Evolutionary conservation across 768 basidiomycete species (phyloP).

Genomic region (Boletus rex-veris): DNA sequence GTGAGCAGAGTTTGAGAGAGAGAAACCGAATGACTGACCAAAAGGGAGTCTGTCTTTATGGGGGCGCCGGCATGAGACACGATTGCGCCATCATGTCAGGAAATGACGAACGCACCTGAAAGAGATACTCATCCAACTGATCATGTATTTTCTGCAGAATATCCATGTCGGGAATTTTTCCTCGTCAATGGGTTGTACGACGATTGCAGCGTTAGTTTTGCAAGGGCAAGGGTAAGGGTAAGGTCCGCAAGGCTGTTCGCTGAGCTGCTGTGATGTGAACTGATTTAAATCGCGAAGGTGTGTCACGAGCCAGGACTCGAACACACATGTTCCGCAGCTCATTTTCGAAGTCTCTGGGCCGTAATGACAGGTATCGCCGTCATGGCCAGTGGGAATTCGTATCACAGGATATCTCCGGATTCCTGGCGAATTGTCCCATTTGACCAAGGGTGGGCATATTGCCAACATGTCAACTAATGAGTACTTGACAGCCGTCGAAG

Average conservation of each 20-base stretch:
- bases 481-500: too few species aligned
- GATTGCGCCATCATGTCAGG: slow-evolving; percentile 30
- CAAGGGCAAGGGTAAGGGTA: slow-evolving; percentile 1
- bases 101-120: slow-evolving; percentile 16
- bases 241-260: not conserved
- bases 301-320: slow-evolving; percentile 7
- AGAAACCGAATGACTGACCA: slow-evolving; percentile 10
- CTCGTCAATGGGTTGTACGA: not conserved
- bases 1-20: not conserved
- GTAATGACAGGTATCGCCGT: not conserved
- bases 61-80: slow-evolving; percentile 27
- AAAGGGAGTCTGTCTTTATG: slow-evolving; percentile 15
- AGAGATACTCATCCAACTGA: slow-evolving; percentile 19
- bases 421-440: too few species aligned
- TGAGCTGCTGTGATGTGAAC: not conserved
- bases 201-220: not conserved
- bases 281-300: not conserved
- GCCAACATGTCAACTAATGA: too few species aligned
- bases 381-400: not conserved
- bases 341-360: not conserved
- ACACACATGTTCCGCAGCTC: not conserved
- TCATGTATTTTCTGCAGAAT: slow-evolving; percentile 11
- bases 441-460: too few species aligned
- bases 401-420: too few species aligned
- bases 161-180: slow-evolving; percentile 10